Evolutionary conservation across 2,329 filamentous ascomycete genomes (phyloP).

Genomic region (Ophiostoma quercus): DNA sequence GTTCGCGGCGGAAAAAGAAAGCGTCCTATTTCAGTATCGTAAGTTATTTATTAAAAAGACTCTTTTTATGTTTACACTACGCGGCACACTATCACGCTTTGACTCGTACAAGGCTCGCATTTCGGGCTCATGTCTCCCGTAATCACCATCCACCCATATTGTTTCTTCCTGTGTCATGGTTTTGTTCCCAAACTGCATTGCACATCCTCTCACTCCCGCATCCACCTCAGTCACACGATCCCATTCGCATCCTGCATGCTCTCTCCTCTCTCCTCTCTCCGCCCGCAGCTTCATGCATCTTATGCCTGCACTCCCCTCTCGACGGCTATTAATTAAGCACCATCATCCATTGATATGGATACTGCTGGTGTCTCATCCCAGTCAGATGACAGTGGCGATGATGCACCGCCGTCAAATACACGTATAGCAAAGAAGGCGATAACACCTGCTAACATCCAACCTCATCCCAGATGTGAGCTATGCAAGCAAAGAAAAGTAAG

Average conservation of each 20-base stretch:
- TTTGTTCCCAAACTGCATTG: neutral
- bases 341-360: neutral
- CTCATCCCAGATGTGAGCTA: constrained; percentile 57
- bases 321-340: neutral
- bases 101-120: constrained; percentile 15
- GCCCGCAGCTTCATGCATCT: neutral
- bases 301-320: neutral
- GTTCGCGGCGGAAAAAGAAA: constrained; percentile 52
- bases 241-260: neutral
- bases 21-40: constrained; percentile 57
- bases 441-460: constrained; percentile 15
- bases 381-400: constrained; percentile 23
- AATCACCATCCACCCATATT: neutral
- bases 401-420: constrained; percentile 14
- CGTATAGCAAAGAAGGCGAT: constrained; percentile 3
- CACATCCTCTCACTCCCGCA: neutral
- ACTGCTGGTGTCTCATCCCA: constrained; percentile 17
- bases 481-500: constrained; percentile 75
- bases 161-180: neutral
- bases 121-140: constrained; percentile 20
- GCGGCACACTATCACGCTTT: neutral
- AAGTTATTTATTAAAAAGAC: constrained; percentile 31
- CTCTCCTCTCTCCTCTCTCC: neutral
- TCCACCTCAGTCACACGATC: neutral
- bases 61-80: neutral